A percentile compares a stretch with the other conserved stretches of the same genome.
Conservation (phyloP, 2,329 filamentous ascomycete species). For the Emmonsiellopsis sp. region DNA sequence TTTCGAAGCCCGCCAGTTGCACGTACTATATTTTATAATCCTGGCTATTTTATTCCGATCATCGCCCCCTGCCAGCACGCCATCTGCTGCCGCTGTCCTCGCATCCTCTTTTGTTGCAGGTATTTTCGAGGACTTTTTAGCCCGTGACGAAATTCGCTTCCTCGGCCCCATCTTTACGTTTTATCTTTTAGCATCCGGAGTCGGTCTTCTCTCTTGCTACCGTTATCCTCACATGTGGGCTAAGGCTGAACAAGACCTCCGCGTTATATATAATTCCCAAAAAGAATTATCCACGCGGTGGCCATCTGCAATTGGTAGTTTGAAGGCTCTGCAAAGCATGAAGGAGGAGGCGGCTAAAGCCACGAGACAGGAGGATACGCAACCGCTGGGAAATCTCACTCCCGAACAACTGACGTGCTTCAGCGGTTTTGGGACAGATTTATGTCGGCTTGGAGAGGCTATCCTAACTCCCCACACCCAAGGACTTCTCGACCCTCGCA, state of each 20-base stretch:
- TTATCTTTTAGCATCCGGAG: slow-evolving; percentile 31
- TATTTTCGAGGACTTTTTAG: slow-evolving; percentile 37
- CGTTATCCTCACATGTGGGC: slow-evolving; percentile 17
- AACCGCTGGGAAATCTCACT: slow-evolving; percentile 12
- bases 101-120: slow-evolving; percentile 34
- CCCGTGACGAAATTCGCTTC: slow-evolving; percentile 34
- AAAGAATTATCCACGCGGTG: slow-evolving; percentile 19
- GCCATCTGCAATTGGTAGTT: slow-evolving; percentile 20
- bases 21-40: slow-evolving; percentile 30
- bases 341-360: slow-evolving; percentile 12
- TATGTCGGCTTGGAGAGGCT: slow-evolving; percentile 18
- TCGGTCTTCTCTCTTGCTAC: slow-evolving; percentile 29
- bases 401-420: slow-evolving; percentile 17
- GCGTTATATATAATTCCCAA: slow-evolving; percentile 18
- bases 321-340: slow-evolving; percentile 18
- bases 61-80: slow-evolving; percentile 17
- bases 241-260: slow-evolving; percentile 13
- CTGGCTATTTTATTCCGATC: slow-evolving; percentile 32
- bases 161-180: slow-evolving; percentile 36
- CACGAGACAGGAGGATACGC: slow-evolving; percentile 6
- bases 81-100: slow-evolving; percentile 29
- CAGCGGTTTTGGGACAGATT: slow-evolving; percentile 15
- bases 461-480: slow-evolving; percentile 12
- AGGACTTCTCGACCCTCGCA: slow-evolving; percentile 8
- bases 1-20: slow-evolving; percentile 33